phyloP scores from a whole-genome alignment of 192 early-diverging fungal species.

The Backusella westeae region DNA sequence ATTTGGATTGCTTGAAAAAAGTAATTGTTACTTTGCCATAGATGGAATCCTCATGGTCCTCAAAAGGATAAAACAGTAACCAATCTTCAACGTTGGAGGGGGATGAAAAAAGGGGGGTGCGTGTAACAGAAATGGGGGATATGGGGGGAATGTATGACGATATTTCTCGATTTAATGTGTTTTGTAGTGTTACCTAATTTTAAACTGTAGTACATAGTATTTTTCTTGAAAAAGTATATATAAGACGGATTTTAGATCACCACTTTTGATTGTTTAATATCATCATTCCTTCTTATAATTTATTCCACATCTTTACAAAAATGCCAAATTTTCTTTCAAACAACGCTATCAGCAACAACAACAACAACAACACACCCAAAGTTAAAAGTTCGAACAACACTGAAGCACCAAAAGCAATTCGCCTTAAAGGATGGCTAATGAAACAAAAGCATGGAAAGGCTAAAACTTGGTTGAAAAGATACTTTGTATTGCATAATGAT shows the following conservation, averaged over 20 bases:
- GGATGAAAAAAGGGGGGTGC: neutral
- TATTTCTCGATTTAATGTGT: neutral
- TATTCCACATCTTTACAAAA: neutral
- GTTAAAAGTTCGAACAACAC: neutral
- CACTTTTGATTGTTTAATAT: neutral
- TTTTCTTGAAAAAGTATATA: neutral
- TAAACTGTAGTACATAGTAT: neutral
- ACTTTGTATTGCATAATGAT: constrained; percentile 24
- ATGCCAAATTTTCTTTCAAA: neutral
- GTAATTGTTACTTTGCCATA: neutral
- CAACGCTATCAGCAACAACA: neutral
- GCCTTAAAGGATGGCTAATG: constrained; percentile 19
- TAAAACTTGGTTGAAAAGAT: constrained; percentile 15
- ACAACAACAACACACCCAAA: neutral
- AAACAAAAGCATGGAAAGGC: constrained; percentile 28
- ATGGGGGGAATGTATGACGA: neutral
- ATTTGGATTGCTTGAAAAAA: neutral
- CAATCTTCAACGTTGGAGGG: neutral
- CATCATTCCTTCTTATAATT: neutral
- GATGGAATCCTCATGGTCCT: neutral
- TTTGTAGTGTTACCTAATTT: neutral
- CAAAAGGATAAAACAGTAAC: neutral
- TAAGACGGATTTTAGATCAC: neutral
- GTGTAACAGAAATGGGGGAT: neutral
- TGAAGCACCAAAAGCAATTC: neutral